A percentile compares a stretch with the other conserved stretches of the same genome.
Evolutionary conservation across 768 basidiomycete genomes (phyloP).

Genomic region (Leucocoprinus leucothites): DNA sequence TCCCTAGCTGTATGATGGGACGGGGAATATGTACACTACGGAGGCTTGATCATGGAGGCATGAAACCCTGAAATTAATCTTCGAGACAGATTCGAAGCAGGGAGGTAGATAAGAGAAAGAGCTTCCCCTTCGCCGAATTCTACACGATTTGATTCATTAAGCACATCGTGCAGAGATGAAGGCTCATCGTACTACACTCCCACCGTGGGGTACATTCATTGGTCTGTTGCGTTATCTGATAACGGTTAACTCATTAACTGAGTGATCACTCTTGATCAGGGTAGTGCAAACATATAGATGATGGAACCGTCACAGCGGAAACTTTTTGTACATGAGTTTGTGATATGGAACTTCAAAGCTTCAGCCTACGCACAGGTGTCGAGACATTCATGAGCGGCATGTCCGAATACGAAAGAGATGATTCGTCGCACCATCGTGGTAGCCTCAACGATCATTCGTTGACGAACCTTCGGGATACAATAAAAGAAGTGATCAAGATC

Average conservation of each 20-base stretch:
- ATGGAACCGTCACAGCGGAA: too few species aligned
- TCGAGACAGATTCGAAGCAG: too few species aligned
- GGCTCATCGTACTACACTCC: not conserved
- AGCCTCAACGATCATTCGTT: too few species aligned
- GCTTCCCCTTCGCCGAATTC: not conserved
- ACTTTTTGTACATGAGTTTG: too few species aligned
- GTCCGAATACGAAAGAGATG: too few species aligned
- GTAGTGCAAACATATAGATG: too few species aligned
- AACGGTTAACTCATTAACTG: not conserved
- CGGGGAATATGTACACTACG: not conserved
- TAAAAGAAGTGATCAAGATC: not conserved
- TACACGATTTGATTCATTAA: not conserved
- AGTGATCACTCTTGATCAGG: too few species aligned
- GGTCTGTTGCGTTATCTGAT: not conserved
- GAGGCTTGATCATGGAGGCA: not conserved
- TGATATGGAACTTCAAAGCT: too few species aligned
- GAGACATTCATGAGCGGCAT: too few species aligned
- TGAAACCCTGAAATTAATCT: not conserved
- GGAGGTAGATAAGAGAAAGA: constrained; percentile 7
- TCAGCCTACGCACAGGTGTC: too few species aligned
- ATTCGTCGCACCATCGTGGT: too few species aligned
- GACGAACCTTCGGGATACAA: not conserved
- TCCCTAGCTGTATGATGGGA: not conserved
- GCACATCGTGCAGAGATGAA: not conserved
- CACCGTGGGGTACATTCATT: not conserved